Conservation (phyloP, 192 early-diverging fungal genomes). For the Backusella tuberculispora region DNA sequence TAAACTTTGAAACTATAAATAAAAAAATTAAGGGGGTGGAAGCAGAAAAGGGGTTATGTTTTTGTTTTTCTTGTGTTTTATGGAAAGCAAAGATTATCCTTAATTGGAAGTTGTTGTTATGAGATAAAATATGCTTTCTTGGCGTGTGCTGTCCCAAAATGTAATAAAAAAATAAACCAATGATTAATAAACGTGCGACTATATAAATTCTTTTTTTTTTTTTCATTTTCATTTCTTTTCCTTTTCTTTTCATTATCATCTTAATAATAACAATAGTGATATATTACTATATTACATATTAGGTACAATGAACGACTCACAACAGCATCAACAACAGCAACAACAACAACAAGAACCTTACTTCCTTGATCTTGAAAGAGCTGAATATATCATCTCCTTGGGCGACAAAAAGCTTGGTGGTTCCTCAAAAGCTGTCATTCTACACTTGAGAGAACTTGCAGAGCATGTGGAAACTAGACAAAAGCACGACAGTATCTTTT, state of each 20-base stretch:
- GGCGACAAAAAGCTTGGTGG: conserved; percentile 4
- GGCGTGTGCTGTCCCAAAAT: neutral
- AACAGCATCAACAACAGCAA: neutral
- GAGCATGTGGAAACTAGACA: conserved; percentile 18
- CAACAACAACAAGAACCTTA: neutral
- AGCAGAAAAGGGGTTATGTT: neutral
- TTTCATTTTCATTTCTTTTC: neutral
- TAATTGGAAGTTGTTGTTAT: neutral
- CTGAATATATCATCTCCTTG: neutral
- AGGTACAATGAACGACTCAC: neutral
- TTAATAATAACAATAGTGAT: neutral
- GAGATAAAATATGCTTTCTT: neutral
- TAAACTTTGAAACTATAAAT: conserved; percentile 2
- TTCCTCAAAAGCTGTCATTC: conserved; percentile 1
- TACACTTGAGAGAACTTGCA: conserved; percentile 17
- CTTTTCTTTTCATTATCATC: neutral
- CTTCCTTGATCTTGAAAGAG: neutral
- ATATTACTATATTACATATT: neutral
- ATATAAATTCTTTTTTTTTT: neutral
- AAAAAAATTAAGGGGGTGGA: neutral
- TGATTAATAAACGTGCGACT: neutral
- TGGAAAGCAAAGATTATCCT: neutral
- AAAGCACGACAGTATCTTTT: conserved; percentile 4
- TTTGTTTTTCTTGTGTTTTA: neutral
- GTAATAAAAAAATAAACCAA: neutral